Evolutionary conservation across 2,329 filamentous ascomycete genomes (phyloP).

Genomic region (Diaporthe eres): DNA sequence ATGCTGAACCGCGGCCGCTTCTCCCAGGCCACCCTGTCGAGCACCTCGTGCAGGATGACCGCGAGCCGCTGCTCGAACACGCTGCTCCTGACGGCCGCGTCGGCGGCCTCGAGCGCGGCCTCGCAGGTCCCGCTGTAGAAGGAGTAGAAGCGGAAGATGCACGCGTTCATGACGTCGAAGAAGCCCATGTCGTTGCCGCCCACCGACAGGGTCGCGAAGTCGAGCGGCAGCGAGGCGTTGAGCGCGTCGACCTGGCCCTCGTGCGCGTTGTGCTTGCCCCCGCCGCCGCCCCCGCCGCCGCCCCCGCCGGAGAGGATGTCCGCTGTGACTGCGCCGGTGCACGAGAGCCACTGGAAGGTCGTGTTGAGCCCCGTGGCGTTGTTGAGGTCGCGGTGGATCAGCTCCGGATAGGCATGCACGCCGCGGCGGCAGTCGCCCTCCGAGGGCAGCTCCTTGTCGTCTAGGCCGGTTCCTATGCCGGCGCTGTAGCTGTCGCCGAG

Average conservation of each 20-base stretch:
- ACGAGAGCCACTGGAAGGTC: constrained; percentile 61
- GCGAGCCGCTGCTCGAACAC: constrained; percentile 57
- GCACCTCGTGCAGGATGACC: constrained; percentile 58
- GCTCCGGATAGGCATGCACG: constrained; percentile 56
- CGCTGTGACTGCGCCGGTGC: constrained; percentile 59
- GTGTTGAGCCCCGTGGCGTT: constrained; percentile 47
- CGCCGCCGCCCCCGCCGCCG: constrained; percentile 38
- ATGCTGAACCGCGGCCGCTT: constrained; percentile 58
- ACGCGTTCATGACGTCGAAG: constrained; percentile 65
- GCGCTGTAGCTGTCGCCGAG: constrained; percentile 64
- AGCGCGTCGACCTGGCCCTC: constrained; percentile 59
- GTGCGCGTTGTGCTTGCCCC: constrained; percentile 30
- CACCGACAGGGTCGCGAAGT: constrained; percentile 62
- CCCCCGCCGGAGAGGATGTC: constrained; percentile 55
- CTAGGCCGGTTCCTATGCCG: constrained; percentile 61
- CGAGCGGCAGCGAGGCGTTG: constrained; percentile 53
- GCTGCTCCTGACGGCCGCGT: constrained; percentile 51
- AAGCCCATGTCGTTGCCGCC: constrained; percentile 65
- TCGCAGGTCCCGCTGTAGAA: constrained; percentile 63
- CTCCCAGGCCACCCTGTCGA: constrained; percentile 61
- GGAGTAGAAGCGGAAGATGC: constrained; percentile 64
- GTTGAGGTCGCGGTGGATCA: constrained; percentile 57
- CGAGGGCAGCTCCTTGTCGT: constrained; percentile 51
- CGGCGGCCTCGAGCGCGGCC: constrained; percentile 54
- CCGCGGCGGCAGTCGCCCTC: constrained; percentile 58